Evolutionary conservation across 176 grass and related monocot genomes (phyloP).

Genomic region (Thalia dealbata): DNA sequence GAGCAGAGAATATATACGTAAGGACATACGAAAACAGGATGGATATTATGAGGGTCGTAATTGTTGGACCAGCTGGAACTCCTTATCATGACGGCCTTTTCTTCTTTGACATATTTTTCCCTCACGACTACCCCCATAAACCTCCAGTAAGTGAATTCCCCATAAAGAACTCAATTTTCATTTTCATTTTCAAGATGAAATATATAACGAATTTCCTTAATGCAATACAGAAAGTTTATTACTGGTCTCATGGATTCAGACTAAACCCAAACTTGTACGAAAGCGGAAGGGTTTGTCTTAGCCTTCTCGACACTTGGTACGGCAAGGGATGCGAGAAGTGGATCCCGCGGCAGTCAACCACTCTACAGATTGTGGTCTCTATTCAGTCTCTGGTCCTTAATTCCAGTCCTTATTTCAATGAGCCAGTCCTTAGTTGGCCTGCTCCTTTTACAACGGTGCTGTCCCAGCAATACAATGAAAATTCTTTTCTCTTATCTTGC

Average conservation of each 20-base stretch:
- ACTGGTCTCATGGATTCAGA: too few relatives aligned
- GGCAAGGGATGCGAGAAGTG: slow-evolving; percentile 29
- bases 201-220: background rate
- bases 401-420: slow-evolving; percentile 71
- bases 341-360: slow-evolving; percentile 41
- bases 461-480: too few relatives aligned
- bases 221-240: slow-evolving; percentile 52
- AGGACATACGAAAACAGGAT: slow-evolving; percentile 83
- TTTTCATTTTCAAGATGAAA: slow-evolving; percentile 3
- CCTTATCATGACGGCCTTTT: slow-evolving; percentile 77
- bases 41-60: slow-evolving; percentile 72
- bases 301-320: slow-evolving; percentile 70
- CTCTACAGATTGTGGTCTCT: slow-evolving; percentile 63
- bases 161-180: background rate
- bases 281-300: slow-evolving; percentile 64
- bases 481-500: too few relatives aligned
- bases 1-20: slow-evolving; percentile 65
- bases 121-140: background rate
- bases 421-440: slow-evolving; percentile 19
- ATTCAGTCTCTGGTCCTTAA: slow-evolving; percentile 82
- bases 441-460: too few relatives aligned
- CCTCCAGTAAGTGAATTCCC: too few relatives aligned
- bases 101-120: slow-evolving; percentile 77
- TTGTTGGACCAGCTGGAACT: slow-evolving; percentile 68
- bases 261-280: slow-evolving; percentile 72